A percentile compares a stretch with the other conserved stretches of the same genome.
These are phyloP conservation scores for Sarocladium kiliense DNA, from an alignment of 2,329 filamentous ascomycete species.

Conservation along the genomic window DNA sequence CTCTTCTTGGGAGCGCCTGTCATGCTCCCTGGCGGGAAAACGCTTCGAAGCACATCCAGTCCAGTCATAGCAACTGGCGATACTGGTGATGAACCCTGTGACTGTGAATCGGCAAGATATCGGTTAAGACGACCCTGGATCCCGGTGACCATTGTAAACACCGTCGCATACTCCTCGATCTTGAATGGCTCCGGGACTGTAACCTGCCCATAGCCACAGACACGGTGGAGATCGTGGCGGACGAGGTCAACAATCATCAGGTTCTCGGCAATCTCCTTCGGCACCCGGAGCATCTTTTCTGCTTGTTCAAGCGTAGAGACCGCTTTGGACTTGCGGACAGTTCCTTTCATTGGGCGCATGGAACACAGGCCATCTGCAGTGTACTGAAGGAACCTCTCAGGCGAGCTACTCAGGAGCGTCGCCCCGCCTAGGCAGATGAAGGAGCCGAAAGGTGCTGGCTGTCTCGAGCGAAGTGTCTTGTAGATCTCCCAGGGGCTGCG, in stretches of 20 bases:
- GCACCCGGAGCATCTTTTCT: slow-evolving; percentile 28
- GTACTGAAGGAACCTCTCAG: slow-evolving; percentile 58
- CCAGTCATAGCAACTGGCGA: slow-evolving; percentile 40
- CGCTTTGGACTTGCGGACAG: slow-evolving; percentile 49
- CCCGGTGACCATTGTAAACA: slow-evolving; percentile 67
- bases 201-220: slow-evolving; percentile 53
- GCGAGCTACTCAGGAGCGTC: slow-evolving; percentile 48
- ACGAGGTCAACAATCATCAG: slow-evolving; percentile 76
- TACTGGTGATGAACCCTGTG: neutral
- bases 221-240: slow-evolving; percentile 64
- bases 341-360: slow-evolving; percentile 72
- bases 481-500: slow-evolving; percentile 28
- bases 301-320: slow-evolving; percentile 24
- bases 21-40: slow-evolving; percentile 68
- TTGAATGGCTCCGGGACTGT: slow-evolving; percentile 59
- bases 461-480: slow-evolving; percentile 12
- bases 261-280: slow-evolving; percentile 70
- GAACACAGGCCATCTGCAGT: slow-evolving; percentile 44
- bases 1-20: slow-evolving; percentile 71
- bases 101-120: neutral
- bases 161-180: slow-evolving; percentile 65
- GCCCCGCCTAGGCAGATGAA: slow-evolving; percentile 50
- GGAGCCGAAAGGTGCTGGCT: slow-evolving; percentile 43
- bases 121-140: slow-evolving; percentile 32
- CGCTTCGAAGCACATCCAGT: slow-evolving; percentile 54